Base-by-base conservation (phyloP, 768 basidiomycete species). In the Pulveroboletus sp. region DNA sequence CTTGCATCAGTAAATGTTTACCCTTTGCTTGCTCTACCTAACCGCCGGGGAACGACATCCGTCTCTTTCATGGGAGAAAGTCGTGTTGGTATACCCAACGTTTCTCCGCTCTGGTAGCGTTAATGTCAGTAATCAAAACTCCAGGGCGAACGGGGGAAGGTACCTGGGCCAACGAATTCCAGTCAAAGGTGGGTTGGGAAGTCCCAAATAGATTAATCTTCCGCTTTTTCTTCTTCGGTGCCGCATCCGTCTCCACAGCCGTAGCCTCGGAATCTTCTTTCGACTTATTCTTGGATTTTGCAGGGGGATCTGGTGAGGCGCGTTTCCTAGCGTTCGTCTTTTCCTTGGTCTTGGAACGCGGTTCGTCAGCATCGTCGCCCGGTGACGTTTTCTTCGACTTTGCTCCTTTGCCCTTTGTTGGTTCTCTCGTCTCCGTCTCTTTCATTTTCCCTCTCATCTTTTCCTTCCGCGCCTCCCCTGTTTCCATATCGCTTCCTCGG, bases 11-110 rank as follows among this genome's bases (percentile, higher is more conserved):
- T 13, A 10, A 8, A n/a, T 33, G 39, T 17, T 34, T 53, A 66
- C n/a, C 59, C 57, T 53, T 57, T 55, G 35, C 59, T 61, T 11
- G 56, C 49, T 43, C 65, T 62, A 25, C 66, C 63, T 31, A 69
- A 40, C 37, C 81, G 74, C 31, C 62, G 68, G 1, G 82, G 82
- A 17, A 79, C 73, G 20, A 64, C 67, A 6, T 78, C 76, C 2
- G 73, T 69, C 36, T 78, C 75, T 52, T 82, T 85, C 45, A 89
- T 74, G 12, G 87, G 87, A 2, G 85, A 87, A 19, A 89, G 68
- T 29, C 71, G 69, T 0, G 79, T 82, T 11, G 87, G 87, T 57
- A 89, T 89, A 45, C 80, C 74, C 38, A 87, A 59, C 0, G 71
- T 77, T 33, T 69, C 70, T 19, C 58, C 71, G 57, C 69, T 50